Evolutionary conservation across 495 filamentous ascomycete species (phyloP).

Genomic region (Tuber melanosporum): DNA sequence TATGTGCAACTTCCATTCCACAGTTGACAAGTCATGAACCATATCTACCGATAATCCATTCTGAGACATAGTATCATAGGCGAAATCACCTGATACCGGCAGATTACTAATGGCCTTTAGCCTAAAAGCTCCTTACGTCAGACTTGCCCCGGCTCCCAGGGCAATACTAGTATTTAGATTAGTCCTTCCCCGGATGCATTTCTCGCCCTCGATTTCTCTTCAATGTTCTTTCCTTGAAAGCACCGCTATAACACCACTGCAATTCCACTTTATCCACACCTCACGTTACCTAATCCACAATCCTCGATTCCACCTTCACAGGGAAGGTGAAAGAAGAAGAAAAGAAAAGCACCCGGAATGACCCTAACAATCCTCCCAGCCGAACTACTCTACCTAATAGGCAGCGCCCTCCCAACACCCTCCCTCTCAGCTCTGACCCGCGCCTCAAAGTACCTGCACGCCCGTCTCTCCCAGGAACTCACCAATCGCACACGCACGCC

Average conservation of each 20-base stretch:
- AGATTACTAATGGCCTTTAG: not conserved
- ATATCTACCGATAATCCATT: not conserved
- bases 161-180: not conserved
- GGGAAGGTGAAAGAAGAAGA: not conserved
- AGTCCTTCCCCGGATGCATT: not conserved
- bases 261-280: not conserved
- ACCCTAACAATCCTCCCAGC: not conserved
- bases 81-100: not conserved
- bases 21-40: not conserved
- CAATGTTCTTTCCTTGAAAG: not conserved
- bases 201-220: not conserved
- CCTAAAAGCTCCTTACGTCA: too few species aligned
- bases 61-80: not conserved
- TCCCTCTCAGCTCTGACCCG: not conserved
- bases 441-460: not conserved
- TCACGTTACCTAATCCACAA: not conserved
- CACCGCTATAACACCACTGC: not conserved
- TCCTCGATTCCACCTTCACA: not conserved
- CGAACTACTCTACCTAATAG: not conserved
- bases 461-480: not conserved
- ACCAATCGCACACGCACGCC: not conserved
- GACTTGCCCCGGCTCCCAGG: not conserved
- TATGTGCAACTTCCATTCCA: too few species aligned
- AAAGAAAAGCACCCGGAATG: not conserved
- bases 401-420: not conserved